Base-by-base conservation (phyloP, 768 basidiomycete species). In the Boletus subparvulus region DNA sequence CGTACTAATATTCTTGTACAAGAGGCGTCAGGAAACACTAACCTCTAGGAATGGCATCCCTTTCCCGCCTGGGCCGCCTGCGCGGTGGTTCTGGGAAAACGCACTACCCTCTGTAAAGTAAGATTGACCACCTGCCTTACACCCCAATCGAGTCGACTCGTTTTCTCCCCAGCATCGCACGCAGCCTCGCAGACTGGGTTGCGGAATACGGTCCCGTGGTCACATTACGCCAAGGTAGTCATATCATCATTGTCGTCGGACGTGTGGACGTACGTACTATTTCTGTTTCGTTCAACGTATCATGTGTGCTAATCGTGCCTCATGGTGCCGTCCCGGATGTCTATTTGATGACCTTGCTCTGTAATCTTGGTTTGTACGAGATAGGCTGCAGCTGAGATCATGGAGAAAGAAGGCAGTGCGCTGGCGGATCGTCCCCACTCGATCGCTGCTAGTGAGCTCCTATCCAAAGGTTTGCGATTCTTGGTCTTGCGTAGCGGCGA, bases 141-240 rank as follows among this genome's bases (percentile, higher is more conserved):
- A 40, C 32, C 36, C 33, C 2, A 9, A 6, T 47, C 24, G 11
- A 28, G 3, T 3, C 21, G 42, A 36, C 14, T 13, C 8, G 1
- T 30, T 32, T 13, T 3, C 32, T 16, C 6, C 13, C 3, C 3
- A 68, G 60, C 13, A 53, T 65, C 39, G 65, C 66, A n/a, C 59
- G 21, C 26, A 61, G 54, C 6, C 80, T 83, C 42, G 75, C 82
- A 41, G 75, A 80, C 50, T 83, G 80, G 78, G 78, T 80, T 2
- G 73, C 80, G 51, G 64, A 78, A 58, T 86, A 86, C 54, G 85
- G 85, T 0, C 83, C 85, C 0, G 73, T 86, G 1, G 78, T 85
- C 56, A 74, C 80, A 0, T 62, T 87, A 2, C 75, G 80, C 3
- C 79, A 80, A 60, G 84, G 84, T 2, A 62, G 50, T 12, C 30